phyloP scores from a whole-genome alignment of 2,329 filamentous ascomycete species.

The Xylariaceae sp. region DNA sequence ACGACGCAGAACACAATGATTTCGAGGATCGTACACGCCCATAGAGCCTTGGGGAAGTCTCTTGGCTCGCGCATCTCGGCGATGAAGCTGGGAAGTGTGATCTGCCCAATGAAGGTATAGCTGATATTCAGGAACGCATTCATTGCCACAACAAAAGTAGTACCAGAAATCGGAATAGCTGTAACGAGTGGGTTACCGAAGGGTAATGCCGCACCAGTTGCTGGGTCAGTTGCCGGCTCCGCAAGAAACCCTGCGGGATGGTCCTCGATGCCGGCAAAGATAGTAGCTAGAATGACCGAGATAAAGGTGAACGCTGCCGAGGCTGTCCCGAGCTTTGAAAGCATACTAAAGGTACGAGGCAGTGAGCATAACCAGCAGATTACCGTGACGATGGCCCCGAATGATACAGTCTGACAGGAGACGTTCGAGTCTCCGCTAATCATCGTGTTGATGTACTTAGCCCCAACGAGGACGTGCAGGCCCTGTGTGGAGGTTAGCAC shows the following conservation, averaged over 20 bases:
- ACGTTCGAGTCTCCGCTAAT: constrained; percentile 64
- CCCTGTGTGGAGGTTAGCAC: constrained; percentile 48
- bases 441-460: constrained; percentile 90
- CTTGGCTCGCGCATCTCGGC: constrained; percentile 83
- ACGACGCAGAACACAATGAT: constrained; percentile 84
- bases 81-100: constrained; percentile 91
- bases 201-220: constrained; percentile 33
- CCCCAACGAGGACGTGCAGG: constrained; percentile 80
- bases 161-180: constrained; percentile 67
- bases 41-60: constrained; percentile 92
- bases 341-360: constrained; percentile 79
- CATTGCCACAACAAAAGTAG: constrained; percentile 80
- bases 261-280: constrained; percentile 76
- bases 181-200: constrained; percentile 69
- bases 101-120: constrained; percentile 96
- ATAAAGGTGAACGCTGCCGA: constrained; percentile 90
- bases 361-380: constrained; percentile 80
- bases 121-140: constrained; percentile 93
- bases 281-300: constrained; percentile 80
- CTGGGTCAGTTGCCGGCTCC: constrained; percentile 41
- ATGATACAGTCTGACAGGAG: constrained; percentile 74
- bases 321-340: constrained; percentile 76
- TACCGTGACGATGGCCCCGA: constrained; percentile 72
- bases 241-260: constrained; percentile 71
- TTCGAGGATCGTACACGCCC: constrained; percentile 86